Base-by-base conservation (phyloP, 805 yeast species). In the Ogataea zsoltii region DNA sequence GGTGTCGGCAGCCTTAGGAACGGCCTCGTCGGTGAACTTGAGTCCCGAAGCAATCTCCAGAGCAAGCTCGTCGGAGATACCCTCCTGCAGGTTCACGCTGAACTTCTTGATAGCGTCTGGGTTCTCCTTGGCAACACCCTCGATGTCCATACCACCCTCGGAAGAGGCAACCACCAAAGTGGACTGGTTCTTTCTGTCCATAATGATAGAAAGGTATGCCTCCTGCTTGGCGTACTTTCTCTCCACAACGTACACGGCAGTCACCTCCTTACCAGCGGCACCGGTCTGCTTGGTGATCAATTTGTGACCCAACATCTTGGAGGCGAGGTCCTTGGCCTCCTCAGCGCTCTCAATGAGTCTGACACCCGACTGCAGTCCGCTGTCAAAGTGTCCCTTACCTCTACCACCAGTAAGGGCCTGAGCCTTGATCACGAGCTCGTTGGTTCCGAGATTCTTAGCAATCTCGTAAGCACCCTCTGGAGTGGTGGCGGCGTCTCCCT, bases 81-180 rank as follows among this genome's bases (percentile, higher is more conserved):
- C 97, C 45, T 72, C 71, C 48, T 83, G 77, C 59, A 88, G 77
- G 58, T 85, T 83, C 49, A 94, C 82, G 55, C 85, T 77, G 79
- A 83, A 89, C 55, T 92, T 83, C 74, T 88, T 85, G 75, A 94
- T 94, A 57, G 96, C 96, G 46, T 80, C 81, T 44, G 99, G 99
- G 69, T 80, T 84, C 60, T 78, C 82, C 57, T 83, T 84, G 50
- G 99, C 99, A 58, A 94, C 98, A 68, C 96, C 96, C 78, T 94
- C 99, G 64, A 94, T 94, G 75, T 94, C 97, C 96, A 94, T 91
- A 77, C 99, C 99, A 76, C 99, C 99, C 75, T 94, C 94, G 53
- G 95, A 76, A 28, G 97, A 90, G 41, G 97, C 97, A 54, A 94
- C 96, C 64, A 94, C 87, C 73, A 94, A 77, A 49, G 98, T 96